Evolutionary conservation across 2,329 filamentous ascomycete genomes (phyloP).

Genomic region (Aspergillus pseudotamarii): DNA sequence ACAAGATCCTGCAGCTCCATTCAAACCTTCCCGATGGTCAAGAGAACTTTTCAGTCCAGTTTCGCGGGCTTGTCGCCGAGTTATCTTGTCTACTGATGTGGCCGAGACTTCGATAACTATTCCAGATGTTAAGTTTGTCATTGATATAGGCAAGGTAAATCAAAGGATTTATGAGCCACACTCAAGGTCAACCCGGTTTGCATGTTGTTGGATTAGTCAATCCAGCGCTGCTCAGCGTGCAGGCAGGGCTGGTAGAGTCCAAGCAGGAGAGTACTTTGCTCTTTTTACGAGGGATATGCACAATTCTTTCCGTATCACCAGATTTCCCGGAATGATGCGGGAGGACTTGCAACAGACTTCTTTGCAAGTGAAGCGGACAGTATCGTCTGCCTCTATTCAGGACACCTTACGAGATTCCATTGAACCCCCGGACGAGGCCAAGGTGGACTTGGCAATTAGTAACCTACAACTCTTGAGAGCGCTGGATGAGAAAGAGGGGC

Average conservation of each 20-base stretch:
- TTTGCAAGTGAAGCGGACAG: constrained; percentile 46
- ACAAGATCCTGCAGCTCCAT: constrained; percentile 52
- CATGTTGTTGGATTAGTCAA: constrained; percentile 51
- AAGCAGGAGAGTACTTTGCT: constrained; percentile 54
- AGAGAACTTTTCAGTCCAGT: constrained; percentile 45
- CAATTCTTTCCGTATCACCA: constrained; percentile 35
- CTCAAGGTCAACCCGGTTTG: constrained; percentile 41
- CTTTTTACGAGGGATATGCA: constrained; percentile 46
- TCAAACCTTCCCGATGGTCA: constrained; percentile 50
- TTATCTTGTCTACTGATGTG: constrained; percentile 56
- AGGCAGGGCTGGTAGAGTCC: constrained; percentile 54
- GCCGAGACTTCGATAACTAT: constrained; percentile 57
- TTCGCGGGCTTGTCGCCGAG: constrained; percentile 47
- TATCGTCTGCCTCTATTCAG: constrained; percentile 41
- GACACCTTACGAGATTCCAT: constrained; percentile 48
- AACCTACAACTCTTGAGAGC: constrained; percentile 46
- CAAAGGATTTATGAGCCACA: constrained; percentile 44
- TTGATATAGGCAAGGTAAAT: constrained; percentile 52
- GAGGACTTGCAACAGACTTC: constrained; percentile 49
- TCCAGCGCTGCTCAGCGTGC: constrained; percentile 53
- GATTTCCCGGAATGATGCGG: constrained; percentile 46
- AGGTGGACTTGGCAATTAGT: constrained; percentile 42
- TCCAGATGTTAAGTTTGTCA: constrained; percentile 54
- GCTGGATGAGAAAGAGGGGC: constrained; percentile 44
- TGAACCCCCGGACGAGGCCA: constrained; percentile 45